A percentile compares a stretch with the other conserved stretches of the same genome.
These are phyloP conservation scores for Boletus bicolor DNA, from an alignment of 768 basidiomycete genomes.

Conservation along the genomic window DNA sequence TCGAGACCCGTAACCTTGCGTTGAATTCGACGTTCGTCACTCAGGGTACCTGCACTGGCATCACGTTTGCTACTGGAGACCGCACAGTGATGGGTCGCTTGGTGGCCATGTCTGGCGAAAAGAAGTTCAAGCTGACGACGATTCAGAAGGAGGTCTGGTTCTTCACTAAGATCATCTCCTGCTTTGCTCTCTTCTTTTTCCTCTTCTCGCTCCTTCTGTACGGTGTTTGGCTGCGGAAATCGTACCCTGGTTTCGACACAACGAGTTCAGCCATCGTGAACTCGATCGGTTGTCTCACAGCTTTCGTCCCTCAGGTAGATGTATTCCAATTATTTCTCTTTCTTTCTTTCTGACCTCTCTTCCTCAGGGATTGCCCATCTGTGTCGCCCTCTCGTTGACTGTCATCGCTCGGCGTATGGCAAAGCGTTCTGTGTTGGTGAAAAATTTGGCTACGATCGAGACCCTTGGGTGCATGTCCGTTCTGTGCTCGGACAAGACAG, in stretches of 20 bases:
- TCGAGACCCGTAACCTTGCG: conserved; percentile 46
- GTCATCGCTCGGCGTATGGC: conserved; percentile 47
- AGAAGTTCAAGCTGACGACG: conserved; percentile 43
- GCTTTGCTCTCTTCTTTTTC: conserved; percentile 38
- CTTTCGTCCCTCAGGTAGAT: conserved; percentile 39
- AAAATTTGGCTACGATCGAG: conserved; percentile 50
- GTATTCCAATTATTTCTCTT: not conserved
- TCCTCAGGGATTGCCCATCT: conserved; percentile 34
- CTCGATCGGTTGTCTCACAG: conserved; percentile 38
- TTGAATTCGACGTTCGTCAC: conserved; percentile 42
- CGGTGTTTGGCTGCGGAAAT: conserved; percentile 38
- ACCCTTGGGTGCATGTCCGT: conserved; percentile 50
- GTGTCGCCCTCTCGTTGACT: conserved; percentile 50
- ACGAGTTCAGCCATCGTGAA: conserved; percentile 36
- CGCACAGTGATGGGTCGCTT: conserved; percentile 49
- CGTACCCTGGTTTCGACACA: conserved; percentile 32
- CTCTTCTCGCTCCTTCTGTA: conserved; percentile 39
- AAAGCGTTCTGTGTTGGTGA: conserved; percentile 43
- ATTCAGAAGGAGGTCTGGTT: conserved; percentile 47
- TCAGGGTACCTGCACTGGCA: conserved; percentile 39
- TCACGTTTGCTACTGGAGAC: conserved; percentile 41
- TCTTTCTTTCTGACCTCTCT: not conserved
- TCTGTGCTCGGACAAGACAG: conserved; percentile 53
- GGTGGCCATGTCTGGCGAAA: conserved; percentile 47
- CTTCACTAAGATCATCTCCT: conserved; percentile 51